These are phyloP conservation scores for Picea abies DNA, from an alignment of 83 land plant genomes.

Conservation along the genomic window DNA sequence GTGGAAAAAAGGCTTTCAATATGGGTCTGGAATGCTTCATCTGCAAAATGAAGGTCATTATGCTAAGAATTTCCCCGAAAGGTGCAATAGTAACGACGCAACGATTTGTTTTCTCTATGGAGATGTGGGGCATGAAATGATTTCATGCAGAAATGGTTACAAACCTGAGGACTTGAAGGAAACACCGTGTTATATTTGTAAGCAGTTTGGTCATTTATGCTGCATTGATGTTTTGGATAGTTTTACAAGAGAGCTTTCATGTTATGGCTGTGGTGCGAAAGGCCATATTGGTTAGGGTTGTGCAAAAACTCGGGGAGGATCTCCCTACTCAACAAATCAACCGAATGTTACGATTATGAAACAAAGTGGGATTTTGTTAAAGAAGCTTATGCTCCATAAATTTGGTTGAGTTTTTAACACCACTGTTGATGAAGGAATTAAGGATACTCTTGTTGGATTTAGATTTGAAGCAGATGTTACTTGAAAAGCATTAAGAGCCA, in stretches of 20 bases:
- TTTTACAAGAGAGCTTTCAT: conserved; percentile 51
- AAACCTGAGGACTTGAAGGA: conserved; percentile 76
- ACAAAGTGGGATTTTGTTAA: no score
- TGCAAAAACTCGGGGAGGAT: conserved; percentile 40
- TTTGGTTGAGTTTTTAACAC: no score
- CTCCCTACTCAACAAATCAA: no score
- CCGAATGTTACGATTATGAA: no score
- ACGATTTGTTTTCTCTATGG: conserved; percentile 83
- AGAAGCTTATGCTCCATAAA: no score
- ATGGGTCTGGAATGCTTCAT: conserved; percentile 73
- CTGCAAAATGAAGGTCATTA: conserved; percentile 82
- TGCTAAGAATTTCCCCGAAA: conserved; percentile 81
- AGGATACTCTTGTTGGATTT: no score
- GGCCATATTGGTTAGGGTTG: conserved; percentile 95
- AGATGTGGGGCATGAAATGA: conserved; percentile 80
- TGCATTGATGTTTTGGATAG: no score
- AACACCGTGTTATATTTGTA: conserved; percentile 88
- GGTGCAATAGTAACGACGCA: conserved; percentile 19
- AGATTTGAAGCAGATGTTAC: no score
- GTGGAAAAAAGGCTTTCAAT: no score
- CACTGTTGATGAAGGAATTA: no score
- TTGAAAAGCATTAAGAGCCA: no score
- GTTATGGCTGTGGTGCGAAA: conserved; percentile 85
- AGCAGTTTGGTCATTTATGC: conserved; percentile 48
- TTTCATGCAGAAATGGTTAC: conserved; percentile 64